Percentiles rank a stretch among this genome's conserved stretches.
Evolutionary conservation across 108 stramenopile genomes (phyloP).

Genomic region (Poteriospumella lacustris): DNA sequence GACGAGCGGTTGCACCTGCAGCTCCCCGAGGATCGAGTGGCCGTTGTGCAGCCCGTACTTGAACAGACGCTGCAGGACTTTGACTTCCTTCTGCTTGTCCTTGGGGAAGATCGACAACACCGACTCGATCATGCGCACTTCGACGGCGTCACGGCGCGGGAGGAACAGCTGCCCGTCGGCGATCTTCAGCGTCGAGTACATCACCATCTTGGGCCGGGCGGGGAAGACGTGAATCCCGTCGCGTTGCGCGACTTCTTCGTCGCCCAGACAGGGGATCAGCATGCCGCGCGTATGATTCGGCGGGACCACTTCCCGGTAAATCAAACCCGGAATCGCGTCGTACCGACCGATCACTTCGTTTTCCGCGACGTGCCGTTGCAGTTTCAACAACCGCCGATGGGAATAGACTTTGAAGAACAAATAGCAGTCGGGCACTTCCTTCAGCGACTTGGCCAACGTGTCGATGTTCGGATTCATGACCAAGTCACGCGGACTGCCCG

Average conservation of each 20-base stretch:
- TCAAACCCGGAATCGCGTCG: neutral
- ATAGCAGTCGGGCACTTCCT: neutral
- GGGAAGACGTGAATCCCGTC: neutral
- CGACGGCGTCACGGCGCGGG: neutral
- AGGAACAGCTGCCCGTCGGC: neutral
- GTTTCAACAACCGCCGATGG: neutral
- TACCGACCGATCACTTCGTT: slow-evolving; percentile 23
- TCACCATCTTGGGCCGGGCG: neutral
- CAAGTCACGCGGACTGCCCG: slow-evolving; percentile 21
- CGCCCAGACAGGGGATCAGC: slow-evolving; percentile 8
- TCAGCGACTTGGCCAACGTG: neutral
- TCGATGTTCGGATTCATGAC: neutral
- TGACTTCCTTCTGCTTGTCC: neutral
- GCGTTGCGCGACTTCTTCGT: neutral
- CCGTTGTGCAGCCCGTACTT: slow-evolving; percentile 48
- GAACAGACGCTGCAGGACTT: neutral
- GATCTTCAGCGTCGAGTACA: neutral
- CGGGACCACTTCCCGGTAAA: neutral
- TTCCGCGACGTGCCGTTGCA: neutral
- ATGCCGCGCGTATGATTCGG: neutral
- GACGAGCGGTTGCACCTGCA: slow-evolving; percentile 18
- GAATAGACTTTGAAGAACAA: neutral
- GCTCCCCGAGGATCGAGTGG: slow-evolving; percentile 40
- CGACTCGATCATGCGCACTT: neutral
- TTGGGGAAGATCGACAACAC: neutral